Evolutionary conservation across 345 rosid genomes (phyloP).

Genomic region (Acer yangbiense): DNA sequence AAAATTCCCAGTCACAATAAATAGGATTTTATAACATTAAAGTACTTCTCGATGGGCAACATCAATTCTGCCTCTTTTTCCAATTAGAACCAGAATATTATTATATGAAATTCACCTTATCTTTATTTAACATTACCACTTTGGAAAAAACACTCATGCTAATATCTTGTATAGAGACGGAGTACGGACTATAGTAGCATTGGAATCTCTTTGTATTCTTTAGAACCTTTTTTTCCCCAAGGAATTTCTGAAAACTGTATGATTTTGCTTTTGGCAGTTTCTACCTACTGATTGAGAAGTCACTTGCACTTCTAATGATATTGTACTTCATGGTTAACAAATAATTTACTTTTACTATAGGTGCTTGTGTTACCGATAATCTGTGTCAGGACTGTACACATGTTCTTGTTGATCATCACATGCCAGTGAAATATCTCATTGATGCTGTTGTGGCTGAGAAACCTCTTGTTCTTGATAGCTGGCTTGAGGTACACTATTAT

Average conservation of each 20-base stretch:
- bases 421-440: conserved; percentile 52
- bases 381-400: conserved; percentile 74
- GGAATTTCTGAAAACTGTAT: not conserved
- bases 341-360: conserved; percentile 33
- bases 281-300: not conserved
- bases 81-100: not conserved
- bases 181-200: not conserved
- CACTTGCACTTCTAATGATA: no score
- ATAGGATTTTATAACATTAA: not conserved
- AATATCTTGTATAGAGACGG: not conserved
- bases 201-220: not conserved
- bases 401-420: conserved; percentile 55
- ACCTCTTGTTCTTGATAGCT: conserved; percentile 48
- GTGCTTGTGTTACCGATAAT: conserved; percentile 51
- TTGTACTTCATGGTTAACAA: not conserved
- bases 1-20: not conserved
- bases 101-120: not conserved
- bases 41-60: not conserved
- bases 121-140: not conserved
- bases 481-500: conserved; percentile 66
- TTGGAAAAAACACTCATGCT: not conserved
- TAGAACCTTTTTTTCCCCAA: not conserved
- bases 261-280: not conserved
- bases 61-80: not conserved
- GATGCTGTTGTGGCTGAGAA: conserved; percentile 68